Conservation (phyloP, 169 alveolate species). For the Cryptosporidium parvum region DNA sequence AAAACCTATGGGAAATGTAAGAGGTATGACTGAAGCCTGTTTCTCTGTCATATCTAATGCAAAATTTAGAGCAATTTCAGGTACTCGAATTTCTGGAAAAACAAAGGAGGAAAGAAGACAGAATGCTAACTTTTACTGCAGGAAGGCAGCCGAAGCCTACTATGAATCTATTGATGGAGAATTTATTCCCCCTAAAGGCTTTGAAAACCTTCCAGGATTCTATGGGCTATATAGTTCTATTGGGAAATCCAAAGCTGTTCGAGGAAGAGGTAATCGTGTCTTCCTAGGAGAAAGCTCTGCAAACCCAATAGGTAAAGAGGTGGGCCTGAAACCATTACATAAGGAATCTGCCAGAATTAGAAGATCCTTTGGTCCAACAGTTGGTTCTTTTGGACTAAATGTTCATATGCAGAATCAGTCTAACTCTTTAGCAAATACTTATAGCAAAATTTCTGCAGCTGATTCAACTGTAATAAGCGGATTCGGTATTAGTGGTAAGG, state of each 20-base stretch:
- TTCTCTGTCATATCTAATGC: slow-evolving; percentile 30
- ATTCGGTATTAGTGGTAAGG: neutral
- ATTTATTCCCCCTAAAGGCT: slow-evolving; percentile 24
- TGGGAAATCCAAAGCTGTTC: slow-evolving; percentile 36
- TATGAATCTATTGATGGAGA: slow-evolving; percentile 63
- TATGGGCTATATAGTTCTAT: neutral
- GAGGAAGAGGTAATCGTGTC: slow-evolving; percentile 36
- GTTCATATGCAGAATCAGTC: slow-evolving; percentile 5
- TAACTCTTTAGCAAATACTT: neutral
- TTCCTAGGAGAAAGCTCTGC: slow-evolving; percentile 43
- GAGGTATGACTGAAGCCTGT: slow-evolving; percentile 59
- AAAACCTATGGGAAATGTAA: slow-evolving; percentile 25
- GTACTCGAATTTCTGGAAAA: slow-evolving; percentile 57
- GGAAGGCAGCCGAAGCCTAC: slow-evolving; percentile 55
- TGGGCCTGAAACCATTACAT: slow-evolving; percentile 35
- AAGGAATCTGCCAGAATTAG: slow-evolving; percentile 56
- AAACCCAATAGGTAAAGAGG: slow-evolving; percentile 53
- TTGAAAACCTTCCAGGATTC: slow-evolving; percentile 50
- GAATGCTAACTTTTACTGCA: slow-evolving; percentile 45
- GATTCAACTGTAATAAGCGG: neutral
- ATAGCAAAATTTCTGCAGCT: neutral
- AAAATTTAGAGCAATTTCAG: slow-evolving; percentile 43
- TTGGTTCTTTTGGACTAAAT: slow-evolving; percentile 44
- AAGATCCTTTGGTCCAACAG: slow-evolving; percentile 17
- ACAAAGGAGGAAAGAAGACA: slow-evolving; percentile 52